phyloP scores from a whole-genome alignment of 345 rosid genomes.

The Eucalyptus dawsonii region DNA sequence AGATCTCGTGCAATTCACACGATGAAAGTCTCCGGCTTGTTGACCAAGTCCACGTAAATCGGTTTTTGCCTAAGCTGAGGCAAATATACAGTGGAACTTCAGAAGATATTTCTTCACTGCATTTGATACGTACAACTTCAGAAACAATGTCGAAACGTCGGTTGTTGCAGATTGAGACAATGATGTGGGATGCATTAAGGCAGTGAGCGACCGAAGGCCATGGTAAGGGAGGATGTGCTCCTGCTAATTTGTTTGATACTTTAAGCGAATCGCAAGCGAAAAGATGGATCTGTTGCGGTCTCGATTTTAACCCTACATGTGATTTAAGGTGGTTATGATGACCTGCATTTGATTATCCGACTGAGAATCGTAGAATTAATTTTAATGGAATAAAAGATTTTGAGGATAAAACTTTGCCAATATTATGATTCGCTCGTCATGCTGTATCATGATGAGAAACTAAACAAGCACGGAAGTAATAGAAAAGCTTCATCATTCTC shows the following conservation, averaged over 20 bases:
- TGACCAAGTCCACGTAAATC: not conserved
- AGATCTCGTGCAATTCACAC: too few relatives aligned
- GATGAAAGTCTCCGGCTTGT: too few relatives aligned
- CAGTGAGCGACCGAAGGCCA: not conserved
- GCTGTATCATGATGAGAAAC: not conserved
- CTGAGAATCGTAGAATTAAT: not conserved
- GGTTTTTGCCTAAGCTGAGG: not conserved
- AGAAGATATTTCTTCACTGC: not conserved
- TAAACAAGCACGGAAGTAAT: not conserved
- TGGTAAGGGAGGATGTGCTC: not conserved
- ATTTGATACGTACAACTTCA: not conserved
- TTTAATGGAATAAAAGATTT: not conserved
- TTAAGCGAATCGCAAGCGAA: not conserved
- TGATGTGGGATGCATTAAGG: not conserved
- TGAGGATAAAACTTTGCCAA: not conserved
- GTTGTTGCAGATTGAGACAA: not conserved
- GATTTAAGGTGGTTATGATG: not conserved
- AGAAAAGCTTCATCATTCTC: not conserved
- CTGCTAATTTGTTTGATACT: not conserved
- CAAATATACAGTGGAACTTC: not conserved
- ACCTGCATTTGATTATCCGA: not conserved
- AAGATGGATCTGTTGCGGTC: not conserved
- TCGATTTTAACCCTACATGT: not conserved
- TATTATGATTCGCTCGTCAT: not conserved
- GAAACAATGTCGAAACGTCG: not conserved